These are phyloP conservation scores for Spatholobus suberectus DNA, from an alignment of 306 rosid genomes.

Conservation along the genomic window DNA sequence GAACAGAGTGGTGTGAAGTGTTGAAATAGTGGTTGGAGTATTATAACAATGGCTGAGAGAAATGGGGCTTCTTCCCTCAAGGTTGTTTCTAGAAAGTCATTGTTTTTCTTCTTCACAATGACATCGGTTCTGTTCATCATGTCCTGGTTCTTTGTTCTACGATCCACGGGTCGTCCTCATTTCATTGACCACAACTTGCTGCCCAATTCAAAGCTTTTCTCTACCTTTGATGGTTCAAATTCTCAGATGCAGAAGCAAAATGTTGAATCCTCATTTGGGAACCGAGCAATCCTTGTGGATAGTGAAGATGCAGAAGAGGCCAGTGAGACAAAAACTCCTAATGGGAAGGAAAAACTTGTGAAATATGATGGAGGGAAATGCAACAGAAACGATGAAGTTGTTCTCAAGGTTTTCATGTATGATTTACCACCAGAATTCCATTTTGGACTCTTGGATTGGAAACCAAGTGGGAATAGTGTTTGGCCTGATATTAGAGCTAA, in stretches of 20 bases:
- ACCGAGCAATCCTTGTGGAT: slow-evolving; percentile 57
- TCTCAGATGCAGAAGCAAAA: slow-evolving; percentile 30
- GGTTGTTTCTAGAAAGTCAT: slow-evolving; percentile 54
- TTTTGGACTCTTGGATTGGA: slow-evolving; percentile 73
- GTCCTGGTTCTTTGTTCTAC: slow-evolving; percentile 68
- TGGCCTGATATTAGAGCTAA: slow-evolving; percentile 72
- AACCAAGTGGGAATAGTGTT: slow-evolving; percentile 51
- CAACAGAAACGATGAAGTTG: slow-evolving; percentile 19
- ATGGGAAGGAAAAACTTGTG: slow-evolving; percentile 17
- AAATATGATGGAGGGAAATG: slow-evolving; percentile 41
- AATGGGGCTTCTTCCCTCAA: slow-evolving; percentile 36
- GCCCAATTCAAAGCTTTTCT: slow-evolving; percentile 52
- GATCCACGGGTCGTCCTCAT: slow-evolving; percentile 48
- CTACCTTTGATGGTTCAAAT: slow-evolving; percentile 19
- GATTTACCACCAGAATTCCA: slow-evolving; percentile 73
- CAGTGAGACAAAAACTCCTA: background rate
- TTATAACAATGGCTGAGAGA: slow-evolving; percentile 37
- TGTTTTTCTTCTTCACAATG: slow-evolving; percentile 54
- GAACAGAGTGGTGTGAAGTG: background rate
- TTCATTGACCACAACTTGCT: slow-evolving; percentile 45
- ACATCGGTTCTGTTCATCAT: slow-evolving; percentile 58
- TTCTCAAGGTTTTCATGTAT: slow-evolving; percentile 78
- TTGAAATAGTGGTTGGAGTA: background rate
- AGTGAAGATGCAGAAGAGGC: slow-evolving; percentile 39
- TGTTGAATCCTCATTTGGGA: slow-evolving; percentile 49